Evolutionary conservation across 2,329 filamentous ascomycete genomes (phyloP).

Genomic region (Diaporthe sp.): DNA sequence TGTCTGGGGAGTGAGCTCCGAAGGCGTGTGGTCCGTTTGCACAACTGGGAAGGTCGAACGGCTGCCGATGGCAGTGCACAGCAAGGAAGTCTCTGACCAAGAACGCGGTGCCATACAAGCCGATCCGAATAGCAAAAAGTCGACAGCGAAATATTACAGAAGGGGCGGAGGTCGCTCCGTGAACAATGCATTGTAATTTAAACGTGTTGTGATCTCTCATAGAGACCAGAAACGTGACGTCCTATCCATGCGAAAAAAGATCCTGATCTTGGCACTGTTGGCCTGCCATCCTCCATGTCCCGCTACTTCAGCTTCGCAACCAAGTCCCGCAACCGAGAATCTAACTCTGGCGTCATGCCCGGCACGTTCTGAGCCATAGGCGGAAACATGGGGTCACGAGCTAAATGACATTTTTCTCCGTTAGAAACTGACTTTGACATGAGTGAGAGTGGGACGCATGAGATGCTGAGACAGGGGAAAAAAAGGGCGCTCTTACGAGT

Average conservation of each 20-base stretch:
- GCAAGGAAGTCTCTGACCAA: too few species aligned
- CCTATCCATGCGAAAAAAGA: too few species aligned
- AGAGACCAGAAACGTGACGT: too few species aligned
- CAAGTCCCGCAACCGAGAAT: slow-evolving; percentile 54
- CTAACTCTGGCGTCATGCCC: slow-evolving; percentile 56
- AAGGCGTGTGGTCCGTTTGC: neutral
- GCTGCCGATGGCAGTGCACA: neutral
- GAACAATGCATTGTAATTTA: neutral
- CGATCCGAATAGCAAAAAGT: neutral
- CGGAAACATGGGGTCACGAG: slow-evolving; percentile 60
- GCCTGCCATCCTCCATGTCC: neutral
- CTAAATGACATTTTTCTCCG: slow-evolving; percentile 38
- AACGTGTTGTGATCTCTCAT: neutral
- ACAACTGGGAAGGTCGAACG: neutral
- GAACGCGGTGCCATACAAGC: too few species aligned
- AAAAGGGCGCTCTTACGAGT: slow-evolving; percentile 52
- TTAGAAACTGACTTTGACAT: slow-evolving; percentile 21
- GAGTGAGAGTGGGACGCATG: neutral
- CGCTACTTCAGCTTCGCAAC: slow-evolving; percentile 44
- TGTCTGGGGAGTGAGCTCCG: neutral
- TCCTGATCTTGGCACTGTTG: neutral
- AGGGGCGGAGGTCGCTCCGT: too few species aligned
- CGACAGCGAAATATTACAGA: neutral
- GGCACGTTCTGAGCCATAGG: slow-evolving; percentile 45
- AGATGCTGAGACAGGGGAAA: too few species aligned